Base-by-base conservation (phyloP, 176 grass and related monocot genomes). In the Oryza meyeriana region DNA sequence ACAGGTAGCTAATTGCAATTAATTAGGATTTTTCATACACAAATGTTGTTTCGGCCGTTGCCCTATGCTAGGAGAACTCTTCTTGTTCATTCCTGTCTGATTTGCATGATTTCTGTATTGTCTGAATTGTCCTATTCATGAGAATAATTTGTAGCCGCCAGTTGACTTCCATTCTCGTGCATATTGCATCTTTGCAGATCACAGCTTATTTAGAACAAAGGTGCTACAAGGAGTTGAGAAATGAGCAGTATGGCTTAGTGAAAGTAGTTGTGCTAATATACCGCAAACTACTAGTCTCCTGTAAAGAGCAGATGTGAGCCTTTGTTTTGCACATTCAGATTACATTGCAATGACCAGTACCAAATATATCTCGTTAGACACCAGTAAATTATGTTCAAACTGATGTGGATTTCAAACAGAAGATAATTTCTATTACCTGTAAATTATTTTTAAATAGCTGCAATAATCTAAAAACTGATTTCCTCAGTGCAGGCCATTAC, bases 191-290 rank as follows among this genome's bases (percentile, higher is more conserved):
- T 83, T 27, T 50, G 31, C 90, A 98, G 87, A 95, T 95, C 61
- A 93, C 90, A 52, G 45, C 57, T 65, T 95, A 87, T 83, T 84
- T 98, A 85, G 95, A 98, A 83, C 95, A 98, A 52, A 92, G 83
- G 76, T 88, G 83, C 75, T 98, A 95, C 48, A 94, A 85, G 83
- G 95, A 98, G 64, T 70, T 94, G 70, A 91, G 95, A 86, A 88
- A 70, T 32, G 85, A 91, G 68, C 88, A 86, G 66, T 91, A 90
- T 32, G 90, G 90, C 57, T 93, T 76, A 74, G 92, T 75, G 48
- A 95, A 98, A 87, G 80, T 86, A 20, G 83, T 98, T 42, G 82
- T 95, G 90, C 77, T 90, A 59, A 95, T 98, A 88, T 98, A 95
- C 63, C 90, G 87, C 57, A 93, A 66, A 70, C 78, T 98, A 38